These are phyloP conservation scores for Prunus dulcis DNA, from an alignment of 306 rosid species.

Conservation along the genomic window DNA sequence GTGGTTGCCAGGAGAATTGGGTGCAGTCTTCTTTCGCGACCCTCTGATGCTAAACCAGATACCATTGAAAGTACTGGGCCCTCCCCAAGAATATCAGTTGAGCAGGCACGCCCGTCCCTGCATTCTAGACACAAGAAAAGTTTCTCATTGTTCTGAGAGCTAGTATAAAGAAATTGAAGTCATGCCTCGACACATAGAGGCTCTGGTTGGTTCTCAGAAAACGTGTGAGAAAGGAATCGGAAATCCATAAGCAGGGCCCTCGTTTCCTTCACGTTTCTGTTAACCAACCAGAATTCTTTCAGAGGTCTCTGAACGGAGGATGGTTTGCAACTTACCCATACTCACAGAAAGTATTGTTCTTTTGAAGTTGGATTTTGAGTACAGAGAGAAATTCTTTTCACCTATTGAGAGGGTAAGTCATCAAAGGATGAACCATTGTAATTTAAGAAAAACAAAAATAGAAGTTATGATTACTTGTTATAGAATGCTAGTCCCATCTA, in stretches of 20 bases:
- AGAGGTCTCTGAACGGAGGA: neutral
- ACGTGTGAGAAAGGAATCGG: conserved; percentile 53
- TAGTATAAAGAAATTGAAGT: conserved; percentile 21
- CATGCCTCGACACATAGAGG: conserved; percentile 20
- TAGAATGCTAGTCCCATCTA: conserved; percentile 20
- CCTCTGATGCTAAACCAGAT: conserved; percentile 73
- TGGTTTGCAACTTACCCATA: conserved; percentile 3
- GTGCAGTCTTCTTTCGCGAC: conserved; percentile 67
- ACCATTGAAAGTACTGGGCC: conserved; percentile 43
- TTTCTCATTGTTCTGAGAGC: conserved; percentile 49
- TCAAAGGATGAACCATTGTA: neutral
- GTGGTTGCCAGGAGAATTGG: conserved; percentile 55
- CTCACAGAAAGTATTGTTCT: conserved; percentile 10
- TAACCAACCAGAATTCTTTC: conserved; percentile 26
- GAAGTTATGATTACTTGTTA: conserved; percentile 1
- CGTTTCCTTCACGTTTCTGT: conserved; percentile 53
- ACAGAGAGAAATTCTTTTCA: conserved; percentile 11
- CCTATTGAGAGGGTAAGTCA: neutral
- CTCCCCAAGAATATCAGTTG: conserved; percentile 61
- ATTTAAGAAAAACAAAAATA: neutral
- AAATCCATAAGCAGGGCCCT: conserved; percentile 11
- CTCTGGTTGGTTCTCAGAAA: conserved; percentile 44
- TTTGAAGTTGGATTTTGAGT: conserved; percentile 14
- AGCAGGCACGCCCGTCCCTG: conserved; percentile 43
- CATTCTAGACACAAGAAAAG: conserved; percentile 56